Percentiles rank a stretch among this genome's conserved stretches.
phyloP scores from a whole-genome alignment of 805 yeast genomes.

The Hanseniaspora vineae region DNA sequence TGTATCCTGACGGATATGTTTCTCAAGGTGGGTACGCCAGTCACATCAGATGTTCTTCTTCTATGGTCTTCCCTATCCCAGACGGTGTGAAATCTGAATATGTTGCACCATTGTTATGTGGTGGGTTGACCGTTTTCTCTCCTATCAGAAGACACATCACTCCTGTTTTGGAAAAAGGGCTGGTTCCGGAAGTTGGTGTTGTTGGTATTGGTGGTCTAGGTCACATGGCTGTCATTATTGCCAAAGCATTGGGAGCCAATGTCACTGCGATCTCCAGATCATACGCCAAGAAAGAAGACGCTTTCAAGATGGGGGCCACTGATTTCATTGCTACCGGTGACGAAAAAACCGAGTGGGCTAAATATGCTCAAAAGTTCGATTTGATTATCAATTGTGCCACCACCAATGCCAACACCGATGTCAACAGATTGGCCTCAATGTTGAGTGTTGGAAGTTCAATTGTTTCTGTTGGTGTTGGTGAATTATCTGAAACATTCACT shows the following conservation, averaged over 20 bases:
- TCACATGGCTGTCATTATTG: conserved; percentile 33
- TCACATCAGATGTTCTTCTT: conserved; percentile 31
- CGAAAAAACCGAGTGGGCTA: conserved; percentile 25
- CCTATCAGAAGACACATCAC: conserved; percentile 26
- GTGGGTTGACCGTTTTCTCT: conserved; percentile 41
- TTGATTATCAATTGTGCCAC: conserved; percentile 33
- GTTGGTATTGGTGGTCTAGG: conserved; percentile 37
- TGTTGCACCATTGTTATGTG: conserved; percentile 45
- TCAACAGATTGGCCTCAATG: conserved; percentile 33
- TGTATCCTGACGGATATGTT: conserved; percentile 21
- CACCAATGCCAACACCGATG: conserved; percentile 35
- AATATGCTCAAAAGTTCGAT: conserved; percentile 25
- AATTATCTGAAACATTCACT: conserved; percentile 24
- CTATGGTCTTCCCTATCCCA: conserved; percentile 37
- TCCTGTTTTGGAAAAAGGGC: conserved; percentile 16
- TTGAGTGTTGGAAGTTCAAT: conserved; percentile 48
- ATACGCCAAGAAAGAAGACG: conserved; percentile 29
- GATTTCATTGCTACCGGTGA: conserved; percentile 37
- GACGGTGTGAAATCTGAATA: conserved; percentile 27
- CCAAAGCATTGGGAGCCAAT: conserved; percentile 40
- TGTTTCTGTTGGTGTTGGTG: conserved; percentile 59
- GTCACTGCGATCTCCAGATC: conserved; percentile 36
- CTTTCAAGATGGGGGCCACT: conserved; percentile 32
- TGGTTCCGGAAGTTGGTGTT: conserved; percentile 30
- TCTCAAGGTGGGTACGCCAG: conserved; percentile 41